Base-by-base conservation (phyloP, 805 yeast species). In the Candida anglica region DNA sequence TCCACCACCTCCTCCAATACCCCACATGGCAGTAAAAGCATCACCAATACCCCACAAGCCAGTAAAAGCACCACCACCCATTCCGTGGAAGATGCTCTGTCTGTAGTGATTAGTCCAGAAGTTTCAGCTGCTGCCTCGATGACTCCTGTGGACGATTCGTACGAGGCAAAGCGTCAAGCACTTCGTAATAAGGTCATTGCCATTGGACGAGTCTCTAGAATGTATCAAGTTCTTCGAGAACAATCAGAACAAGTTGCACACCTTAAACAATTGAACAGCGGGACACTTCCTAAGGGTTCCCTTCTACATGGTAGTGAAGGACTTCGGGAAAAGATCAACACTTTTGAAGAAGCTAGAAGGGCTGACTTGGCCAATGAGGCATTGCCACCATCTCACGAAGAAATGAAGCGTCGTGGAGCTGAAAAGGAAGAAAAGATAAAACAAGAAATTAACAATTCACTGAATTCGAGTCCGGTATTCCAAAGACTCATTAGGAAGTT, bases 141-240 rank as follows among this genome's bases (percentile, higher is more conserved):
- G 6, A 17, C 30, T 6, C 30, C 30, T 18, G 51, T 30, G 10
- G 43, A 49, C n/a, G 60, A 55, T 19, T 33, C 51, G 5, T 52
- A 58, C 27, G 68, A 58, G 33, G 66, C 56, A 5, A 60, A 63
- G 42, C 47, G 61, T 32, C 49, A 73, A 44, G 81, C 86, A 1
- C 65, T 88, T 39, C 75, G 91, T 43, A 88, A 86, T 60, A 91
- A 91, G 69, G 85, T 93, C 33, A 62, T 91, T 48, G 98, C 98
- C 10, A 93, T 91, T 59, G 98, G 98, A n/a, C 77, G 95, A 45
- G 86, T 91, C 45, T 82, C 96, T 16, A 75, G 96, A 37, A 86
- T 91, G 95, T 89, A 84, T 61, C 82, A 80, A 42, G 82, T 89
- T 6, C 69, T 91, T 47, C 74, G 97, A 44, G 88, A 86, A 53